These are phyloP conservation scores for Chlorella sp. DNA, from an alignment of 139 green algal genomes.

Conservation along the genomic window DNA sequence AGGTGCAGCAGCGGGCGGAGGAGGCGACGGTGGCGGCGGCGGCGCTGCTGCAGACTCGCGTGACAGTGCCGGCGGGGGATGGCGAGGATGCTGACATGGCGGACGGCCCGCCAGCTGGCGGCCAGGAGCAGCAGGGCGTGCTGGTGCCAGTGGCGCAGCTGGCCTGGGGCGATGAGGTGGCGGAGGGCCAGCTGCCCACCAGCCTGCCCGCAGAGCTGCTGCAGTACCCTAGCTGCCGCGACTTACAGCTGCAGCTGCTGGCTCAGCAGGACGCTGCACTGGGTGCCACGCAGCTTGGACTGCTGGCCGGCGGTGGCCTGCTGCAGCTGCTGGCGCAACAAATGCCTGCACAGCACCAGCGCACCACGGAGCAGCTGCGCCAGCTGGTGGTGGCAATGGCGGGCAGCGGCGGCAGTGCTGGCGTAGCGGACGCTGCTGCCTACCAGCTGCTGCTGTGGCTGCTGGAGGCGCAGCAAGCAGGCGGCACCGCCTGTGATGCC, in stretches of 20 bases:
- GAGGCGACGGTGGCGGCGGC: slow-evolving; percentile 33
- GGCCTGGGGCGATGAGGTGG: slow-evolving; percentile 17
- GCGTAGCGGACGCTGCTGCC: slow-evolving; percentile 27
- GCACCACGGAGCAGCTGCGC: not conserved
- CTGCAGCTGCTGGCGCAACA: slow-evolving; percentile 14
- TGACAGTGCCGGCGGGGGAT: not conserved
- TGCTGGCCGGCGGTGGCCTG: not conserved
- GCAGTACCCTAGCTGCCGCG: slow-evolving; percentile 20
- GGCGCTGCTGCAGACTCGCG: slow-evolving; percentile 5
- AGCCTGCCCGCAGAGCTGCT: slow-evolving; percentile 41
- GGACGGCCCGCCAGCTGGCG: not conserved
- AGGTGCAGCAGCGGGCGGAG: slow-evolving; percentile 16
- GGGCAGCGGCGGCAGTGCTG: slow-evolving; percentile 9
- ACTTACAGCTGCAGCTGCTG: slow-evolving; percentile 58
- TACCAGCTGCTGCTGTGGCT: slow-evolving; percentile 82
- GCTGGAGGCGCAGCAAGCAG: slow-evolving; percentile 49
- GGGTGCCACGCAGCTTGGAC: not conserved
- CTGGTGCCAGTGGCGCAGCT: slow-evolving; percentile 19
- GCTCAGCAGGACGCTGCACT: slow-evolving; percentile 18
- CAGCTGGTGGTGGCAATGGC: not conserved
- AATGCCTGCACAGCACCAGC: not conserved
- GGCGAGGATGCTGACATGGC: not conserved
- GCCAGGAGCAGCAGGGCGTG: not conserved
- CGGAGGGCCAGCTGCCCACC: slow-evolving; percentile 29
- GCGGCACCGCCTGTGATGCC: not conserved